These are phyloP conservation scores for Eurotiales sp. DNA, from an alignment of 2,329 filamentous ascomycete genomes.

Conservation along the genomic window DNA sequence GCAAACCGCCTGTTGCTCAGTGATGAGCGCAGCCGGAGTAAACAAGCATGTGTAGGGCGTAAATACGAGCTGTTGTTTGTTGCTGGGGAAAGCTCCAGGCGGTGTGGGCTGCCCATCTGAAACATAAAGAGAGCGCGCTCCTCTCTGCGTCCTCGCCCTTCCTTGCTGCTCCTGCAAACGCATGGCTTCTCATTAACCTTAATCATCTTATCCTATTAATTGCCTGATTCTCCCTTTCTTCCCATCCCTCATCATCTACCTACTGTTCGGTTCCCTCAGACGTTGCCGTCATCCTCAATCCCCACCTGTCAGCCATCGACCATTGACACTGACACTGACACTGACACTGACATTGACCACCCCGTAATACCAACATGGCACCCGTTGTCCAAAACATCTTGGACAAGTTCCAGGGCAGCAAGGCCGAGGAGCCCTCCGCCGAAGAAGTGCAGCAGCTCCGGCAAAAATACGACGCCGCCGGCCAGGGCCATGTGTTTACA, in stretches of 20 bases:
- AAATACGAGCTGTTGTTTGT: too few relatives aligned
- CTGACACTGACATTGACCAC: too few relatives aligned
- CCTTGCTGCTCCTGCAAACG: background rate
- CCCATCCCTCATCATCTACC: too few relatives aligned
- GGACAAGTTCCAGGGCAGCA: slow-evolving; percentile 42
- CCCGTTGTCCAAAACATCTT: slow-evolving; percentile 46
- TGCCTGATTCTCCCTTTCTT: slow-evolving; percentile 3
- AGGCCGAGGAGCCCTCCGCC: slow-evolving; percentile 51
- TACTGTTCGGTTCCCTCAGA: slow-evolving; percentile 1
- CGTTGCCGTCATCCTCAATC: too few relatives aligned
- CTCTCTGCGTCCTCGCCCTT: background rate
- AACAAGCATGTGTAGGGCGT: too few relatives aligned
- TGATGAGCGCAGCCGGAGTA: too few relatives aligned
- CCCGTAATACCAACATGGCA: slow-evolving; percentile 31
- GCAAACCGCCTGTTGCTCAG: too few relatives aligned
- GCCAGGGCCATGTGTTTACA: slow-evolving; percentile 77
- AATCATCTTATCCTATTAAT: too few relatives aligned
- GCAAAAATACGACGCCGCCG: slow-evolving; percentile 68
- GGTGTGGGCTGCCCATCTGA: slow-evolving; percentile 5
- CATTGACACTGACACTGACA: too few relatives aligned
- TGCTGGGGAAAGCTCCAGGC: background rate
- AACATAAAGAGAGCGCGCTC: background rate
- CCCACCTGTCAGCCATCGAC: too few relatives aligned
- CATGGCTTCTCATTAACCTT: too few relatives aligned
- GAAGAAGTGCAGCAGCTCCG: slow-evolving; percentile 66